These are phyloP conservation scores for Cucurbita pepo DNA, from an alignment of 306 rosid genomes.

Conservation along the genomic window DNA sequence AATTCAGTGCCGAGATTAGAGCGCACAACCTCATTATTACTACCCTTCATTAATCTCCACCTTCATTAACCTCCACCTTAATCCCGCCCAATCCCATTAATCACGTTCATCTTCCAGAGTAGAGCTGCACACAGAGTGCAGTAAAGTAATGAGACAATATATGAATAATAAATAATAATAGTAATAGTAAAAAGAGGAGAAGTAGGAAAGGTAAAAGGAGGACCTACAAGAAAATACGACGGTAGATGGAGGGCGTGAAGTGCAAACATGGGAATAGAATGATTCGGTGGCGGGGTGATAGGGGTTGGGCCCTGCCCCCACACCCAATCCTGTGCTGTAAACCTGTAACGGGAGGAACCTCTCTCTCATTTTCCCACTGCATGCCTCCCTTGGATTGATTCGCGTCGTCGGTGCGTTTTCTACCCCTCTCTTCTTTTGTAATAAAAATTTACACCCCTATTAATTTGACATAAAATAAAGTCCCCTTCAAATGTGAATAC, in stretches of 20 bases:
- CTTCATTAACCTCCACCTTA: not conserved
- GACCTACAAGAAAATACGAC: not conserved
- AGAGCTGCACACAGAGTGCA: too few relatives aligned
- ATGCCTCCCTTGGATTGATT: not conserved
- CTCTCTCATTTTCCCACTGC: not conserved
- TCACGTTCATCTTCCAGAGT: not conserved
- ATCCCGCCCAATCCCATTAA: not conserved
- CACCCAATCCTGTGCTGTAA: not conserved
- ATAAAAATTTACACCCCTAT: too few relatives aligned
- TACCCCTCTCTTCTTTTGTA: too few relatives aligned
- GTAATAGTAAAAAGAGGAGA: too few relatives aligned
- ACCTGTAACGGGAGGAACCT: not conserved
- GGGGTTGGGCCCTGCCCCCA: not conserved
- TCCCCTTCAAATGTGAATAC: too few relatives aligned
- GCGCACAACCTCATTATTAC: too few relatives aligned
- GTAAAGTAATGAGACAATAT: not conserved
- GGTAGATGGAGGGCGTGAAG: not conserved
- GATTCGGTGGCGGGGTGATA: not conserved
- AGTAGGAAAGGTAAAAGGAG: not conserved
- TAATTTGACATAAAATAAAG: too few relatives aligned
- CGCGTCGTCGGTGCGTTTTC: not conserved
- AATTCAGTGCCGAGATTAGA: too few relatives aligned
- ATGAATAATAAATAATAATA: not conserved
- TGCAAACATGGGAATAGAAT: not conserved
- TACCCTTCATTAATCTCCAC: not conserved